Conservation (phyloP, 352 stramenopile genomes). For the Globisporangium cystogenes region DNA sequence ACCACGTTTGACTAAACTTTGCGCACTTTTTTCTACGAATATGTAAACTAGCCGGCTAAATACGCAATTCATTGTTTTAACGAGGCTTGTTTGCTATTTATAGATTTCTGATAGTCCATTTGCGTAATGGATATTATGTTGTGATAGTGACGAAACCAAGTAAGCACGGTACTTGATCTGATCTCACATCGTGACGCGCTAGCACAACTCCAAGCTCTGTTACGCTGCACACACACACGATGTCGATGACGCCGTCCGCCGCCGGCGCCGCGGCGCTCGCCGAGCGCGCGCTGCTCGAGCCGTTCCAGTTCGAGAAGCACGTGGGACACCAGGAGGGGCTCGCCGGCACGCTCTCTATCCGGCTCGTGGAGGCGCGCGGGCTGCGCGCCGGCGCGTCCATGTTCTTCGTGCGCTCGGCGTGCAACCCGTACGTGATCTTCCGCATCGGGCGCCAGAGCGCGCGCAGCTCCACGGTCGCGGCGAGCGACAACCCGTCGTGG, state of each 20-base stretch:
- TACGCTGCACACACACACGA: no score
- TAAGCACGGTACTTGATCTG: no score
- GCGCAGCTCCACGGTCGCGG: conserved; percentile 62
- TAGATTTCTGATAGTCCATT: no score
- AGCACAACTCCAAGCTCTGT: no score
- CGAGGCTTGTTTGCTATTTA: no score
- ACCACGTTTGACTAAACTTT: no score
- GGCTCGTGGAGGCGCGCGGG: conserved; percentile 64
- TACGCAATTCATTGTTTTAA: no score
- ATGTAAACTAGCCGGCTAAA: no score
- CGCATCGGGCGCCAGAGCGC: conserved; percentile 61
- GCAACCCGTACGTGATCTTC: conserved; percentile 85
- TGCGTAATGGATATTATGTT: no score
- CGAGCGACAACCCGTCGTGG: conserved; percentile 74
- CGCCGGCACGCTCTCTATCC: conserved; percentile 64
- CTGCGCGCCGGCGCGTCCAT: conserved; percentile 66
- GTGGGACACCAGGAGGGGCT: conserved; percentile 67
- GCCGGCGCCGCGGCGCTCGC: conserved; percentile 19
- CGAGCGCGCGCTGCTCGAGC: conserved; percentile 36
- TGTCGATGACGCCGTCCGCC: conserved; percentile 24
- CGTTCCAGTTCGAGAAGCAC: conserved; percentile 81
- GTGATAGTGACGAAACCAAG: no score
- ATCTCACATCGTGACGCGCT: no score
- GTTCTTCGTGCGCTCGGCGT: conserved; percentile 72
- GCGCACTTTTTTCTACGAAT: no score